Evolutionary conservation across 768 basidiomycete genomes (phyloP).

Genomic region (Hydnomerulius pinastri): DNA sequence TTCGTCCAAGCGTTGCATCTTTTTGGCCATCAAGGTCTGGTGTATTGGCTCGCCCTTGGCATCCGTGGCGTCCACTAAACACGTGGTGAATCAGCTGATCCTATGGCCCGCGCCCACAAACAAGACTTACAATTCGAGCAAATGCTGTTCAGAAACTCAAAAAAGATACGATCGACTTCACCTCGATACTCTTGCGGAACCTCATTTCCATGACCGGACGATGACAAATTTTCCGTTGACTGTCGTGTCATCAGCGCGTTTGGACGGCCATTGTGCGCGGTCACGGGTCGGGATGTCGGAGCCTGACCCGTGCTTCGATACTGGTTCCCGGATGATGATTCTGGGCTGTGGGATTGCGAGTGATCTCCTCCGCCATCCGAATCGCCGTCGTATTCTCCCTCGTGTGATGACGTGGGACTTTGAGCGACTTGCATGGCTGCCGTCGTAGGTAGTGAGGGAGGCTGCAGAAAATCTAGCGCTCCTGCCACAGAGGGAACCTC

Average conservation of each 20-base stretch:
- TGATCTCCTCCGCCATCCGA: conserved; percentile 42
- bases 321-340: conserved; percentile 29
- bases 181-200: conserved; percentile 78
- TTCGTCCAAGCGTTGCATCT: conserved; percentile 97
- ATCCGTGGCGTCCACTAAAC: conserved; percentile 87
- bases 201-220: conserved; percentile 50
- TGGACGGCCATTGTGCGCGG: conserved; percentile 17
- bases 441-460: conserved; percentile 9
- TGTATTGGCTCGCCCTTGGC: conserved; percentile 96
- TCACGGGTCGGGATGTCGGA: conserved; percentile 18
- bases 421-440: conserved; percentile 14
- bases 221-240: conserved; percentile 28
- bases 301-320: conserved; percentile 24
- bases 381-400: conserved; percentile 52
- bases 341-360: conserved; percentile 33
- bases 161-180: conserved; percentile 89
- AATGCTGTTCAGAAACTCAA: conserved; percentile 81
- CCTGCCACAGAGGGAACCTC: conserved; percentile 25
- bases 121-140: conserved; percentile 84
- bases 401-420: conserved; percentile 42
- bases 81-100: conserved; percentile 15
- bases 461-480: conserved; percentile 33
- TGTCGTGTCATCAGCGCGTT: conserved; percentile 14
- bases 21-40: conserved; percentile 98
- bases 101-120: conserved; percentile 10